A percentile compares a stretch with the other conserved stretches of the same genome.
Evolutionary conservation across 495 filamentous ascomycete genomes (phyloP).

Genomic region (Penicillium malachiteum): DNA sequence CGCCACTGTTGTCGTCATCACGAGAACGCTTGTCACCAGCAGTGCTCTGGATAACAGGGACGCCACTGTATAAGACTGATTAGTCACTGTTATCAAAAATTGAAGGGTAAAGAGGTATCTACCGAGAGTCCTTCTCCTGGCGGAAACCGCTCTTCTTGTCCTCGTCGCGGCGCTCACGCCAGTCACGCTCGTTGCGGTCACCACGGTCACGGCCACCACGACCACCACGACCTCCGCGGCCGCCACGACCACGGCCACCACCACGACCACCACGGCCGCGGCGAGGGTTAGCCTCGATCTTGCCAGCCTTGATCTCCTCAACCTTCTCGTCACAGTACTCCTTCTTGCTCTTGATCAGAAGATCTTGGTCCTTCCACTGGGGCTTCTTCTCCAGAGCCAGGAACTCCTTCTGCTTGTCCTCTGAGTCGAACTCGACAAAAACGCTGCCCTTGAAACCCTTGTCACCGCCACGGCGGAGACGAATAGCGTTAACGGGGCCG

Average conservation of each 20-base stretch:
- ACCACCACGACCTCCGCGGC: conserved; percentile 31
- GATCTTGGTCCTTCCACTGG: conserved; percentile 68
- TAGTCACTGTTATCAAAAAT: background rate
- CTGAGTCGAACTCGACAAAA: conserved; percentile 83
- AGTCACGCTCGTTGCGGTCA: conserved; percentile 56
- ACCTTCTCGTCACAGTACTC: conserved; percentile 81
- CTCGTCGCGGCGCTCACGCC: conserved; percentile 65
- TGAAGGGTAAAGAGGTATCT: conserved; percentile 11
- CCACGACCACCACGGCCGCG: conserved; percentile 27
- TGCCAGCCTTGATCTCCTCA: conserved; percentile 71
- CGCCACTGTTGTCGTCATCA: conserved; percentile 40
- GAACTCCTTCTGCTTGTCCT: conserved; percentile 75
- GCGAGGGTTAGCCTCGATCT: conserved; percentile 53
- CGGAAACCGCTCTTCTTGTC: conserved; percentile 63
- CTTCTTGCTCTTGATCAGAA: conserved; percentile 80
- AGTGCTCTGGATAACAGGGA: conserved; percentile 50
- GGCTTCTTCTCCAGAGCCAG: conserved; percentile 77
- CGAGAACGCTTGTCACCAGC: conserved; percentile 47
- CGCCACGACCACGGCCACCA: conserved; percentile 33
- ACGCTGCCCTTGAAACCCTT: conserved; percentile 88
- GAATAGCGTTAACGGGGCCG: conserved; percentile 78
- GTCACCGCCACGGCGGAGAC: conserved; percentile 72
- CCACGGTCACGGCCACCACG: conserved; percentile 29
- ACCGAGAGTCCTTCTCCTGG: conserved; percentile 49
- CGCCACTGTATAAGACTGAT: conserved; percentile 31